Evolutionary conservation across 177 flowering plant species (phyloP), one percentile per base, ranked within the genome.

Genomic region (Vitis hybrid): DNA sequence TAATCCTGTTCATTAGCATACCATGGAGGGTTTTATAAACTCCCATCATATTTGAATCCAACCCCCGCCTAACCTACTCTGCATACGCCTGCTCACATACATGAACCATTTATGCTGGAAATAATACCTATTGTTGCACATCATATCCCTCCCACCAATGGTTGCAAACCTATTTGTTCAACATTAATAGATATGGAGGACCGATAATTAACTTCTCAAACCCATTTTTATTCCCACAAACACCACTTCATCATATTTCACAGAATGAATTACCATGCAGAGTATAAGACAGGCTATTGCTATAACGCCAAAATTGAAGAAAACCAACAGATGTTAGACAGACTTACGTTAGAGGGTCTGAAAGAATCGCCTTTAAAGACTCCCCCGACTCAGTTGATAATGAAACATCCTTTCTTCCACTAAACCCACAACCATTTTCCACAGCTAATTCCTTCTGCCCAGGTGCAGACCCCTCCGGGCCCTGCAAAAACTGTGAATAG

Each of bases 291-390:
- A 40, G 46, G 46, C 46, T 3, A 63, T 11, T 24, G 15, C 55
- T 9, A 30, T 55, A 50, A 64, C 6, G 2, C 8, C 2, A 63
- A 3, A 63, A 65, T 40, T 52, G 46, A 52, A 56, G 21, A 69
- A 67, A 64, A 63, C 14, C 13, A 58, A 54, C 6, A 14, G 46
- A 50, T 62, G 0, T 30, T 52, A 35, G n/a, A 35, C 13, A 18
- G 50, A 82, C 97, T 84, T 80, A 89, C 94, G 94, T 94, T 0
- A 94, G 40, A 40, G 98, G 97, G 64, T 94, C 97, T 0, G 97
- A 91, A 4, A 93, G 85, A 80, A 90, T 91, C 1, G 79, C 66
- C 76, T 90, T 86, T 62, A 91, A 69, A 19, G 95, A 85, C 60
- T 90, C 94, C 50, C 88, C 88, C 0, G 93, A 79, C 72, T 86